Base-by-base conservation (phyloP, 2,329 filamentous ascomycete species). In the Amphichorda felina region DNA sequence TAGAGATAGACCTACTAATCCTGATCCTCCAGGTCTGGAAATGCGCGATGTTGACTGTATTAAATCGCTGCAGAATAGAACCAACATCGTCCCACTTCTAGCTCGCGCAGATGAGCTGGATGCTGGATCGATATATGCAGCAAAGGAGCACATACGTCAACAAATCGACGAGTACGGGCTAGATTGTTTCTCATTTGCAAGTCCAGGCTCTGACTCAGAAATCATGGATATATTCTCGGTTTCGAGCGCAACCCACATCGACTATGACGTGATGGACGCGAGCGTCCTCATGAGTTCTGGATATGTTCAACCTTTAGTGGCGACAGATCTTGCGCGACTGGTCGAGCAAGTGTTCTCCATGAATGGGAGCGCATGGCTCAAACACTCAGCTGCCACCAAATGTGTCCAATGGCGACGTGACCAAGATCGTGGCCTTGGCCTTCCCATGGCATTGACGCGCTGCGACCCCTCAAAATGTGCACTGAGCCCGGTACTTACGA, bases 251-350 rank as follows among this genome's bases (percentile, higher is more conserved):
- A 66, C 73, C 17, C 74, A 71, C 2, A 72, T 73, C 16, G 86
- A 95, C 47, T 63, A 76, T 40, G 85, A 94, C 27, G 76, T 71
- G 30, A 93, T 96, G 79, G 89, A 96, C 53, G 89, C 88, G 14
- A 94, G 86, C 48, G 66, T 94, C 0, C 69, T 96, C 14, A 96
- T 96, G 89, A 87, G 79, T 38, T 80, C 88, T 1, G 83, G 91
- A 48, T 96, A 95, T 51, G 65, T 91, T 11, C 80, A 85, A 41
- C 89, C 89, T 1, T 66, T 95, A 4, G 60, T 83, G 3, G 59
- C 72, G 1, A 91, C 86, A 8, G 88, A 96, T 29, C 71, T 96
- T 2, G 49, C 56, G 5, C 56, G 61, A 8, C 64, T 96, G 1
- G 72, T 94, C n/a, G 64, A 75, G 8, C 72, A 74, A 14, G 62